Evolutionary conservation across 2,329 filamentous ascomycete species (phyloP).

Genomic region (Myotisia sp.): DNA sequence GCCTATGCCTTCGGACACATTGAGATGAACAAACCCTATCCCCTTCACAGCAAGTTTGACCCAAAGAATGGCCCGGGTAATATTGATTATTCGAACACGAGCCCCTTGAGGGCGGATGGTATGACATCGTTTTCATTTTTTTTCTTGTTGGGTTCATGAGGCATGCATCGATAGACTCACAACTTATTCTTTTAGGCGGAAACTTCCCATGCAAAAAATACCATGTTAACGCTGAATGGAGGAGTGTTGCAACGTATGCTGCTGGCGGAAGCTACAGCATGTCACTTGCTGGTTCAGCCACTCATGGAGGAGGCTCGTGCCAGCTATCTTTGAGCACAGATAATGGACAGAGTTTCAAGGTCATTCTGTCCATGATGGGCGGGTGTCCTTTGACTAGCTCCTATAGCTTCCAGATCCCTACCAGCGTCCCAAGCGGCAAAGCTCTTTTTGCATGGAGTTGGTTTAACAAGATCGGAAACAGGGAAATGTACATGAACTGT

Average conservation of each 20-base stretch:
- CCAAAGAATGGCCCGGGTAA: slow-evolving; percentile 1
- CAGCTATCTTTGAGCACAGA: slow-evolving; percentile 64
- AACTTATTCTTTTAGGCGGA: slow-evolving; percentile 28
- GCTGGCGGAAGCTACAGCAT: slow-evolving; percentile 51
- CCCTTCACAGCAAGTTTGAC: slow-evolving; percentile 5
- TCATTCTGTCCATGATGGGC: slow-evolving; percentile 49
- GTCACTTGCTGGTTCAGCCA: slow-evolving; percentile 47
- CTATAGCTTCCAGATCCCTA: slow-evolving; percentile 54
- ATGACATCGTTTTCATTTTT: neutral
- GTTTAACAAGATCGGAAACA: slow-evolving; percentile 48
- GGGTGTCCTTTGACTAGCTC: slow-evolving; percentile 38
- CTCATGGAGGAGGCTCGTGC: slow-evolving; percentile 59
- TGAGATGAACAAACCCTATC: slow-evolving; percentile 6
- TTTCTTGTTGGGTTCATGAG: neutral
- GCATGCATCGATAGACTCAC: neutral
- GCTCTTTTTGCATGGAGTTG: slow-evolving; percentile 63
- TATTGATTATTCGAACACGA: slow-evolving; percentile 7
- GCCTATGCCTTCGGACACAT: slow-evolving; percentile 2
- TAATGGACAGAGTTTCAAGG: slow-evolving; percentile 53
- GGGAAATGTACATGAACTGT: slow-evolving; percentile 62
- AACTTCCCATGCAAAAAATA: slow-evolving; percentile 69
- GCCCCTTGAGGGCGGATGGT: slow-evolving; percentile 3
- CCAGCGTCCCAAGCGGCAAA: slow-evolving; percentile 44
- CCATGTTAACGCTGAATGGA: slow-evolving; percentile 36
- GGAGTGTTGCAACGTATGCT: slow-evolving; percentile 45